phyloP scores from a whole-genome alignment of 495 filamentous ascomycete species.

The Arthonia radiata region DNA sequence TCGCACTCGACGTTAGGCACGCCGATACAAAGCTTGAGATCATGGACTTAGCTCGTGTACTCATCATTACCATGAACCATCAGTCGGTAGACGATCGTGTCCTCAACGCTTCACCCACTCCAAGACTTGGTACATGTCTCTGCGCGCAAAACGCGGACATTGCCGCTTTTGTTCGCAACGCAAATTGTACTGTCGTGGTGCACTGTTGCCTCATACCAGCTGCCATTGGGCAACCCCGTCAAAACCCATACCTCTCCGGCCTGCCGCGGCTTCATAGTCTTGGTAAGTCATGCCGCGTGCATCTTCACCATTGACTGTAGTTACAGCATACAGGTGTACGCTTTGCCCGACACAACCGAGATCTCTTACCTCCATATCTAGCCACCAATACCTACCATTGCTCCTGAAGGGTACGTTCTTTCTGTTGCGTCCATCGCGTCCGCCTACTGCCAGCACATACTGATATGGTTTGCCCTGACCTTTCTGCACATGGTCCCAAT shows the following conservation, averaged over 20 bases:
- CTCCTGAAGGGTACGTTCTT: slow-evolving; percentile 41
- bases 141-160: too few species aligned
- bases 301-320: slow-evolving; percentile 34
- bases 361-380: slow-evolving; percentile 37
- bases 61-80: too few species aligned
- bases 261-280: slow-evolving; percentile 37
- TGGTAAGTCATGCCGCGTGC: slow-evolving; percentile 40
- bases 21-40: too few species aligned
- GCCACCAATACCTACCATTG: slow-evolving; percentile 49
- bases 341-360: slow-evolving; percentile 47
- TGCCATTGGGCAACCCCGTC: slow-evolving; percentile 43
- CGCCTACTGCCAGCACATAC: slow-evolving; percentile 39
- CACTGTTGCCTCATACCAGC: slow-evolving; percentile 30
- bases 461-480: slow-evolving; percentile 35
- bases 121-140: too few species aligned
- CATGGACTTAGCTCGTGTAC: too few species aligned
- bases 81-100: too few species aligned
- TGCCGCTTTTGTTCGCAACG: too few species aligned
- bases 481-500: slow-evolving; percentile 47
- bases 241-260: slow-evolving; percentile 34
- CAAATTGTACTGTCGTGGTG: too few species aligned
- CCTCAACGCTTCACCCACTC: too few species aligned
- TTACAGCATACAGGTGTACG: slow-evolving; percentile 34
- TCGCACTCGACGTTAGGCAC: too few species aligned
- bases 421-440: slow-evolving; percentile 36